phyloP scores from a whole-genome alignment of 2,329 filamentous ascomycete species.

The Cercospora janseana region DNA sequence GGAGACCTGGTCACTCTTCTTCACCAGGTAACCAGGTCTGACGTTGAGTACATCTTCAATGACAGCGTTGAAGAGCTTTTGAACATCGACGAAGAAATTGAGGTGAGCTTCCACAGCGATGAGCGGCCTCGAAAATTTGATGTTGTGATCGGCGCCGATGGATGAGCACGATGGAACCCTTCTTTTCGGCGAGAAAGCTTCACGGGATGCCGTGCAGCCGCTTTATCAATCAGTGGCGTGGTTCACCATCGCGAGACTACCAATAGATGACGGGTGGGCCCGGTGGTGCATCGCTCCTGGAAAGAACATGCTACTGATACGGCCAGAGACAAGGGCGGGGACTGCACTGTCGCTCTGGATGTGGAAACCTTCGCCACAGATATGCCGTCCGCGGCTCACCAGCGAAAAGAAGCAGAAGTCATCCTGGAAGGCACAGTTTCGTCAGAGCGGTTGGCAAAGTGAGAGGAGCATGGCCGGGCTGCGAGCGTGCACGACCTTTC shows the following conservation, averaged over 20 bases:
- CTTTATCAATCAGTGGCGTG: constrained; percentile 31
- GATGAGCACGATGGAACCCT: constrained; percentile 32
- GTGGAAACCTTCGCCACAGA: constrained; percentile 26
- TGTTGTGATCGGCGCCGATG: constrained; percentile 34
- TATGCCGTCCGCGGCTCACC: constrained; percentile 14
- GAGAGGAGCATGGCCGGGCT: constrained; percentile 27
- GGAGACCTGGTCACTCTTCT: constrained; percentile 52
- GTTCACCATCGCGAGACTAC: constrained; percentile 29
- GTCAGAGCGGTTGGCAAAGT: constrained; percentile 31
- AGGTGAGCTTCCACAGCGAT: constrained; percentile 16
- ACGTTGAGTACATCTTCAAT: constrained; percentile 28
- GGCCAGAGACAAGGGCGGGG: constrained; percentile 26
- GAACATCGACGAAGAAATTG: constrained; percentile 12
- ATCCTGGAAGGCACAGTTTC: constrained; percentile 26
- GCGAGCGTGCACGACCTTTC: constrained; percentile 41
- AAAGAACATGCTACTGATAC: constrained; percentile 28
- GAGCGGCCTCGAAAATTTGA: constrained; percentile 23
- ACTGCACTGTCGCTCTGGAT: constrained; percentile 22
- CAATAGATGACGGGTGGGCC: constrained; percentile 31
- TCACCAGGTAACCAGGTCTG: constrained; percentile 33
- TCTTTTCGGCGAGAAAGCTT: constrained; percentile 24
- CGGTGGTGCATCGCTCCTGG: constrained; percentile 33
- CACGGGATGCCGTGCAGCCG: constrained; percentile 19
- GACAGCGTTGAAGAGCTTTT: constrained; percentile 22
- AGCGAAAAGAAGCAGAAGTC: constrained; percentile 26